phyloP scores from a whole-genome alignment of 2,329 filamentous ascomycete species.

The Xylaria sp. region DNA sequence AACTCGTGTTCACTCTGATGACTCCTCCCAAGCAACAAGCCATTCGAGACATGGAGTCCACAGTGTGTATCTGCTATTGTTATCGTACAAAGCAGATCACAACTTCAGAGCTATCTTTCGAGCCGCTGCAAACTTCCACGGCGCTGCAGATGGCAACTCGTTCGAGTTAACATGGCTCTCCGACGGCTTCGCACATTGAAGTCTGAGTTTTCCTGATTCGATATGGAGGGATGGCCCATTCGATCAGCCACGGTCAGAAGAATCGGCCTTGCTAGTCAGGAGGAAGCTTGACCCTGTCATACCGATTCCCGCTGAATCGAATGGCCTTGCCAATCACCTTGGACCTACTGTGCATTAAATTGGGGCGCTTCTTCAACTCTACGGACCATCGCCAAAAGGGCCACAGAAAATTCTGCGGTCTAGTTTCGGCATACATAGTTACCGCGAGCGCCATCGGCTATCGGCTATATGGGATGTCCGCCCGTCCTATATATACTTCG shows the following conservation, averaged over 20 bases:
- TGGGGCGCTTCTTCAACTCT: neutral
- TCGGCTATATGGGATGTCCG: neutral
- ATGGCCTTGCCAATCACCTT: neutral
- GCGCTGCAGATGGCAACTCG: neutral
- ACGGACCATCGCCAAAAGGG: neutral
- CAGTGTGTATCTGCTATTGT: neutral
- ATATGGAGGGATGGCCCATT: neutral
- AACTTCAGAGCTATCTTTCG: neutral
- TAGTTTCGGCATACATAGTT: neutral
- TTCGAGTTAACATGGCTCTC: neutral
- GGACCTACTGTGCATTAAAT: neutral
- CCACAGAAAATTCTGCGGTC: neutral
- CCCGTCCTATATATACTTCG: neutral
- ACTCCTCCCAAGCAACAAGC: neutral
- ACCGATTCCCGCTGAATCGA: neutral
- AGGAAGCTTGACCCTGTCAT: too few relatives aligned
- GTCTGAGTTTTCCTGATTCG: neutral
- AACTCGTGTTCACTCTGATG: too few relatives aligned
- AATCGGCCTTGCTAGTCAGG: too few relatives aligned
- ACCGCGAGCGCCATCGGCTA: neutral
- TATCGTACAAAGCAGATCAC: neutral
- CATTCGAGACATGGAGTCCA: neutral
- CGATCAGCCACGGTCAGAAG: neutral
- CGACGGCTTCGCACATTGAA: neutral
- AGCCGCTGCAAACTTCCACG: neutral